A percentile compares a stretch with the other conserved stretches of the same genome.
Evolutionary conservation across 106 monocot genomes (phyloP).

Genomic region (Acorus calamus): DNA sequence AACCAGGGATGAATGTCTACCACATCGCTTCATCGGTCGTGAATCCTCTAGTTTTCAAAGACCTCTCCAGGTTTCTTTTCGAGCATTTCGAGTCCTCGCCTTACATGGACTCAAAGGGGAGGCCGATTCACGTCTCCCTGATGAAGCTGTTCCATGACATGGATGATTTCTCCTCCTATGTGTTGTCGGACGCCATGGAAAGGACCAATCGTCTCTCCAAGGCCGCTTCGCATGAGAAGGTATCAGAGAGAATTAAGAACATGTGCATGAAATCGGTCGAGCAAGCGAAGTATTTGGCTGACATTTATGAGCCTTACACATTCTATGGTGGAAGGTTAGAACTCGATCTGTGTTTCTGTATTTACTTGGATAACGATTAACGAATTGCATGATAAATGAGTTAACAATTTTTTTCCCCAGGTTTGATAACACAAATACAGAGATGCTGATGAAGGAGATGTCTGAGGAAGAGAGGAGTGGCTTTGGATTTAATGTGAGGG

Average conservation of each 20-base stretch:
- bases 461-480: constrained; percentile 54
- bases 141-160: constrained; percentile 56
- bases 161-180: constrained; percentile 40
- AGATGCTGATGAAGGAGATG: constrained; percentile 54
- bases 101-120: constrained; percentile 40
- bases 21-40: constrained; percentile 66
- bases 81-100: constrained; percentile 51
- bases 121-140: constrained; percentile 30
- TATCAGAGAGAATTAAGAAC: constrained; percentile 25
- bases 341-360: not conserved
- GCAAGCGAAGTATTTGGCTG: constrained; percentile 60
- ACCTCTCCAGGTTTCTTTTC: constrained; percentile 36
- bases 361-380: too few relatives aligned
- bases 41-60: constrained; percentile 53
- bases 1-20: constrained; percentile 53
- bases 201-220: constrained; percentile 5
- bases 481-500: constrained; percentile 59
- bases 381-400: not conserved
- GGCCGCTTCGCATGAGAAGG: constrained; percentile 12
- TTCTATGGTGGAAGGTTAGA: constrained; percentile 76
- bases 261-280: constrained; percentile 49
- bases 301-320: constrained; percentile 75
- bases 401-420: constrained; percentile 14
- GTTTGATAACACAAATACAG: constrained; percentile 61
- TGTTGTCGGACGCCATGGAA: constrained; percentile 22